Percentiles rank a stretch among this genome's conserved stretches.
phyloP scores from a whole-genome alignment of 2,329 filamentous ascomycete genomes.

The Sordariomycetes sp. region DNA sequence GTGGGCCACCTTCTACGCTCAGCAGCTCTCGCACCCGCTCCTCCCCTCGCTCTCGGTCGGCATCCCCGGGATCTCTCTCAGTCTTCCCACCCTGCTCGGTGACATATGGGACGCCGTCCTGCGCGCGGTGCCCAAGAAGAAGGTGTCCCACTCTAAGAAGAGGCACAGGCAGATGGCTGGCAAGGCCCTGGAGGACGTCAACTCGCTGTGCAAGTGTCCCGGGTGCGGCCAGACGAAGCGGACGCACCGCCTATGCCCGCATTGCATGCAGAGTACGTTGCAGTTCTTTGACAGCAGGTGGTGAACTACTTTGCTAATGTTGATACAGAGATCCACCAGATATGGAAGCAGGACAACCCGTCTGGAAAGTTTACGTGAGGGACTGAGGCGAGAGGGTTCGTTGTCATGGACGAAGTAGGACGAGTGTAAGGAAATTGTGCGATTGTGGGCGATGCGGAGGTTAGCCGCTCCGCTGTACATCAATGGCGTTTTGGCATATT shows the following conservation, averaged over 20 bases:
- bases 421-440: background rate
- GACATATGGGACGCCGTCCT: conserved; percentile 90
- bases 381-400: background rate
- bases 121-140: conserved; percentile 93
- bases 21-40: conserved; percentile 27
- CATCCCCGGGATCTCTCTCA: conserved; percentile 45
- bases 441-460: background rate
- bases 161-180: conserved; percentile 87
- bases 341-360: conserved; percentile 10
- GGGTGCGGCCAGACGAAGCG: conserved; percentile 81
- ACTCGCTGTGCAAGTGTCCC: conserved; percentile 74
- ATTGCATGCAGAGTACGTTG: conserved; percentile 68
- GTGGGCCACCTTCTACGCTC: conserved; percentile 28
- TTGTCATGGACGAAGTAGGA: background rate
- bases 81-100: conserved; percentile 47
- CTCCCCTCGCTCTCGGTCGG: conserved; percentile 42
- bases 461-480: conserved; percentile 4
- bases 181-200: conserved; percentile 87
- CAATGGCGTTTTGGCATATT: conserved; percentile 5
- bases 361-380: conserved; percentile 7
- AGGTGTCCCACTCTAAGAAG: conserved; percentile 94
- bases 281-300: background rate
- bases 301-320: background rate
- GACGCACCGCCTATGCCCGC: conserved; percentile 76
- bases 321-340: conserved; percentile 8